These are phyloP conservation scores for Allantophomopsis cytisporea DNA, from an alignment of 2,329 filamentous ascomycete genomes.

Conservation along the genomic window DNA sequence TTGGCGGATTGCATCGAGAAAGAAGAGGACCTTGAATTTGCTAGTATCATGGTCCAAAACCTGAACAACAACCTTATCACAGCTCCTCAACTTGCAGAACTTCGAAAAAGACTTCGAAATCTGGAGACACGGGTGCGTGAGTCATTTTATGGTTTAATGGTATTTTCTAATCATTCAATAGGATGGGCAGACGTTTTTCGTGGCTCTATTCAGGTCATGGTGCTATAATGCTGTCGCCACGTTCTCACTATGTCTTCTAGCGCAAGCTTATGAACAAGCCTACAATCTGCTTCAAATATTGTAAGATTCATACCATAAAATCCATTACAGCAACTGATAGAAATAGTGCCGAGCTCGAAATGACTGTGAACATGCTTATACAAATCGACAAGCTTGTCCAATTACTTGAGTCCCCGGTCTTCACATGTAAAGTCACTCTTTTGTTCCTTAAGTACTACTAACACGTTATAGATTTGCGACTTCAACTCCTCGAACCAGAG, in stretches of 20 bases:
- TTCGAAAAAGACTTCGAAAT: conserved; percentile 81
- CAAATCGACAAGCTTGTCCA: conserved; percentile 98
- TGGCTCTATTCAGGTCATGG: conserved; percentile 90
- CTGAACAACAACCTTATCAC: conserved; percentile 98
- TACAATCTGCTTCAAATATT: conserved; percentile 95
- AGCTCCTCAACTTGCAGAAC: conserved; percentile 80
- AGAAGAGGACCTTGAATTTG: conserved; percentile 96
- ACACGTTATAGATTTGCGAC: conserved; percentile 59
- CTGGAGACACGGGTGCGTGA: conserved; percentile 62
- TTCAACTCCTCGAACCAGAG: conserved; percentile 91
- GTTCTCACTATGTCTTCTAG: conserved; percentile 87
- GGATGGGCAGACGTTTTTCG: conserved; percentile 94
- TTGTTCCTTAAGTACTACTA: conserved; percentile 3
- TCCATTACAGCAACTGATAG: conserved; percentile 12
- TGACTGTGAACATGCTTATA: conserved; percentile 97
- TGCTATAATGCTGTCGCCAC: conserved; percentile 97
- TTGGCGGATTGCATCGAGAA: conserved; percentile 94
- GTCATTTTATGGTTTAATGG: neutral
- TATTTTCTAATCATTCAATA: conserved; percentile 18
- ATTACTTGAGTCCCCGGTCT: conserved; percentile 90
- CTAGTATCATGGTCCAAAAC: conserved; percentile 99
- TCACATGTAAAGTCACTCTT: conserved; percentile 63
- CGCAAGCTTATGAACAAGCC: conserved; percentile 95
- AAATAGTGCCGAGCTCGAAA: conserved; percentile 78
- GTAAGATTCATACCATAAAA: conserved; percentile 27